Conservation (phyloP, 768 basidiomycete species). For the Amanita muscaria region DNA sequence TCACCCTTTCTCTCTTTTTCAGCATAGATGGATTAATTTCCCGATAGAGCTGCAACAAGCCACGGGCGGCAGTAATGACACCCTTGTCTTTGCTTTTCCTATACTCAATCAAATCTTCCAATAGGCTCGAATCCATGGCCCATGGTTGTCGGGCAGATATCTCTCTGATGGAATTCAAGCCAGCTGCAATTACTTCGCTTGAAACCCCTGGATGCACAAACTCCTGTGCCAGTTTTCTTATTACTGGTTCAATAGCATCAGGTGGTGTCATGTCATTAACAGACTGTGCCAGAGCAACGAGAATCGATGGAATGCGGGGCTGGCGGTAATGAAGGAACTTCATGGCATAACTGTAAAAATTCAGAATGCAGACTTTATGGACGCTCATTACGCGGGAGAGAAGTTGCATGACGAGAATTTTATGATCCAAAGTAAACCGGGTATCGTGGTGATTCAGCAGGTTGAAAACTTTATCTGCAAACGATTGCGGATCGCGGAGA, state of each 20-base stretch:
- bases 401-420: constrained; percentile 94
- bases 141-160: constrained; percentile 92
- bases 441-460: constrained; percentile 80
- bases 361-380: constrained; percentile 88
- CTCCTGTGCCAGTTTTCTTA: constrained; percentile 88
- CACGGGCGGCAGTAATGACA: constrained; percentile 82
- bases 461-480: constrained; percentile 89
- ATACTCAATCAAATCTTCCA: constrained; percentile 91
- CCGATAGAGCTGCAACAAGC: constrained; percentile 83
- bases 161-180: constrained; percentile 92
- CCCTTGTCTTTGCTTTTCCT: constrained; percentile 92
- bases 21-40: constrained; percentile 93
- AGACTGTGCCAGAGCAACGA: constrained; percentile 89
- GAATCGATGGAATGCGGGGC: constrained; percentile 85
- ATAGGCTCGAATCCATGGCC: constrained; percentile 92
- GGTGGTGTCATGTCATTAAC: constrained; percentile 95
- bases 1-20: constrained; percentile 76
- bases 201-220: constrained; percentile 98
- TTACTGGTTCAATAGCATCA: constrained; percentile 80
- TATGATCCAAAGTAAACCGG: constrained; percentile 94
- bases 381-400: constrained; percentile 87
- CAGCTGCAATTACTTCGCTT: constrained; percentile 90
- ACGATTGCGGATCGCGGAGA: constrained; percentile 91
- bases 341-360: constrained; percentile 93
- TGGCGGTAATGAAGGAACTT: constrained; percentile 92